A percentile compares a stretch with the other conserved stretches of the same genome.
phyloP scores from a whole-genome alignment of 163 green algal genomes.

The Chloroidium sp. region DNA sequence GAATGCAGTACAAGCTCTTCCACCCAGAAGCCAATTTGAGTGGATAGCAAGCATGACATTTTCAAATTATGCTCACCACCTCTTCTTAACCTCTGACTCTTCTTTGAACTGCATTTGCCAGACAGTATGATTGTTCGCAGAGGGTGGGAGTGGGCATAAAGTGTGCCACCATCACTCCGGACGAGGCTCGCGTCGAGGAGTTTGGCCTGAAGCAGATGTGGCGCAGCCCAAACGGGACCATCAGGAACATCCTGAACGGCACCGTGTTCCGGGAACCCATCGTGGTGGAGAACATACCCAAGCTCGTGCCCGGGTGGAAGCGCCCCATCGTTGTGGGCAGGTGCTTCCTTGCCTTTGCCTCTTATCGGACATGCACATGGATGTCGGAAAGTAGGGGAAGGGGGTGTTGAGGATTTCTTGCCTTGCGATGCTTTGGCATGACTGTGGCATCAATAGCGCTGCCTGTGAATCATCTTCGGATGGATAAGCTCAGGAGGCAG shows the following conservation, averaged over 20 bases:
- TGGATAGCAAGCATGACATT: not conserved
- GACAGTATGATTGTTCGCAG: slow-evolving; percentile 20
- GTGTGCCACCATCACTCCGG: slow-evolving; percentile 96
- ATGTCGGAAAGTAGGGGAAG: too few species aligned
- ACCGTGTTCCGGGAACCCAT: slow-evolving; percentile 97
- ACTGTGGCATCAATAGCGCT: too few species aligned
- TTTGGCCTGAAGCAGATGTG: slow-evolving; percentile 98
- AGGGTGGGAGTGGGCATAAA: slow-evolving; percentile 94
- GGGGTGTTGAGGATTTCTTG: too few species aligned
- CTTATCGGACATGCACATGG: too few species aligned
- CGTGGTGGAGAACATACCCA: slow-evolving; percentile 86
- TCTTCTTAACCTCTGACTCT: too few species aligned
- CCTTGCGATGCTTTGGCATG: too few species aligned
- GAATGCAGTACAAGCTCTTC: too few species aligned
- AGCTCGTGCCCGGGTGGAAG: slow-evolving; percentile 89
- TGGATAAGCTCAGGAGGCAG: too few species aligned
- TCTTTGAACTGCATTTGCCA: too few species aligned
- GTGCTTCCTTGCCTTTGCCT: slow-evolving; percentile 8
- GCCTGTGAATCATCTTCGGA: too few species aligned
- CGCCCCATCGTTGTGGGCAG: slow-evolving; percentile 86
- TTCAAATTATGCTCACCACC: too few species aligned
- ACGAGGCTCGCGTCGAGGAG: slow-evolving; percentile 92
- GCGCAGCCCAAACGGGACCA: slow-evolving; percentile 88
- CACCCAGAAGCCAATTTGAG: not conserved
- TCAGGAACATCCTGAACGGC: slow-evolving; percentile 83